These are phyloP conservation scores for Cyclotella sp. DNA, from an alignment of 108 stramenopile genomes.

Conservation along the genomic window DNA sequence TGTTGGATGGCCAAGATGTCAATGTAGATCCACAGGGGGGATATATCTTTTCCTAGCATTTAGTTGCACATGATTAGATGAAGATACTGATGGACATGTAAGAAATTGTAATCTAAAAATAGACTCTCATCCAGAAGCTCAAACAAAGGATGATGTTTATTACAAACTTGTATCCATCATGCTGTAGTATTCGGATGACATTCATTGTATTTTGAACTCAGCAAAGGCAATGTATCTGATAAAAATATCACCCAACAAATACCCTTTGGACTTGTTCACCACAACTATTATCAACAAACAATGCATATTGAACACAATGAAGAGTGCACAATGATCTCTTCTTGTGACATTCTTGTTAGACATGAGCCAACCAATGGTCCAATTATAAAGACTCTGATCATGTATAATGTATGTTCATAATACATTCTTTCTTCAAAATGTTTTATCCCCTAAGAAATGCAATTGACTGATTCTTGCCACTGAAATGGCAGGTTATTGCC, in stretches of 20 bases:
- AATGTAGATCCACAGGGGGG: constrained; percentile 8
- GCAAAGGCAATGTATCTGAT: constrained; percentile 29
- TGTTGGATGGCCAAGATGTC: constrained; percentile 4
- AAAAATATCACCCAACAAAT: constrained; percentile 33
- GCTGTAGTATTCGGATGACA: constrained; percentile 12
- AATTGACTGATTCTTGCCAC: constrained; percentile 42
- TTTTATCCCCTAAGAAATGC: constrained; percentile 55
- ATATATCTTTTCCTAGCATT: constrained; percentile 21
- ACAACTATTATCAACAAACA: constrained; percentile 10
- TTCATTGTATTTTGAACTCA: constrained; percentile 4
- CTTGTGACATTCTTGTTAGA: constrained; percentile 4
- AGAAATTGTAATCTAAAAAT: neutral
- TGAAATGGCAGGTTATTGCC: constrained; percentile 48
- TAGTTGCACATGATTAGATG: neutral
- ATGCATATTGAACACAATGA: neutral
- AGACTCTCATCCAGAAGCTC: neutral
- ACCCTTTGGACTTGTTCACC: constrained; percentile 31
- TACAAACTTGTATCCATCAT: constrained; percentile 33
- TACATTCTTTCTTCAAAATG: constrained; percentile 54
- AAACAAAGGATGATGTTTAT: neutral
- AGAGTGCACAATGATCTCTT: constrained; percentile 6
- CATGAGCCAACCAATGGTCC: neutral
- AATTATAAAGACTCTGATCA: constrained; percentile 37
- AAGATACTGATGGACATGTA: neutral
- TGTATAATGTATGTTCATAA: constrained; percentile 50